These are phyloP conservation scores for Trichoderma sp. DNA, from an alignment of 2,329 filamentous ascomycete genomes.

Conservation along the genomic window DNA sequence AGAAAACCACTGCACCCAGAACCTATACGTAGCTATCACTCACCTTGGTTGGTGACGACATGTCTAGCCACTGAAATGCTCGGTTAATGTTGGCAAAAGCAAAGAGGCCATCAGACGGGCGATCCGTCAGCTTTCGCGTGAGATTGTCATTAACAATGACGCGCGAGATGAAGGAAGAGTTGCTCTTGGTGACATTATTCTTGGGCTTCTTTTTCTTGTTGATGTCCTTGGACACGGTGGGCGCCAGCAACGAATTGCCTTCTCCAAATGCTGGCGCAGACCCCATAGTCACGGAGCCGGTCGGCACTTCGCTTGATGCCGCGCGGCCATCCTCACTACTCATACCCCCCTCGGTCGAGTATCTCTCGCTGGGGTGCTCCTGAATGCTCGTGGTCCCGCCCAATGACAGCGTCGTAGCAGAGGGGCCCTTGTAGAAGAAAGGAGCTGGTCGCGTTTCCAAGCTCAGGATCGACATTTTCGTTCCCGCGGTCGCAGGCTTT, in stretches of 20 bases:
- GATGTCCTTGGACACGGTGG: conserved; percentile 64
- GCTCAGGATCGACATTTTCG: conserved; percentile 75
- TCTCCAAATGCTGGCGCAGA: conserved; percentile 76
- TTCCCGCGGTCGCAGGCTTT: conserved; percentile 79
- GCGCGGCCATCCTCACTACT: conserved; percentile 57
- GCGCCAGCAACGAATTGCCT: conserved; percentile 71
- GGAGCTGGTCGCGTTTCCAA: conserved; percentile 63
- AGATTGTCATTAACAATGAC: conserved; percentile 87
- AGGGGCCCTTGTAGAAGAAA: conserved; percentile 54
- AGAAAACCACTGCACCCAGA: not conserved
- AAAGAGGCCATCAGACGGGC: conserved; percentile 75
- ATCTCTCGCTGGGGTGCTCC: conserved; percentile 61
- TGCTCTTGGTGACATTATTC: conserved; percentile 97
- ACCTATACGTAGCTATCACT: not conserved
- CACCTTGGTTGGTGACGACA: conserved; percentile 71
- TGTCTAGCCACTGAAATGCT: conserved; percentile 92
- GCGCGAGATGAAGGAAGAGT: conserved; percentile 96
- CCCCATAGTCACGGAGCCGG: conserved; percentile 40
- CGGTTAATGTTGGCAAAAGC: conserved; percentile 95
- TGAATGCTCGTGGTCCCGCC: conserved; percentile 52
- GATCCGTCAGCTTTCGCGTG: conserved; percentile 75
- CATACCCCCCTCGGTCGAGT: conserved; percentile 58
- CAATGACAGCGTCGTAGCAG: conserved; percentile 49
- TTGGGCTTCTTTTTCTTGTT: conserved; percentile 90
- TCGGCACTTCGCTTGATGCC: conserved; percentile 52